Evolutionary conservation across 1,284 basidiomycete species (phyloP), one percentile per base, ranked within the genome.

Genomic region (Schizophyllum commune): DNA sequence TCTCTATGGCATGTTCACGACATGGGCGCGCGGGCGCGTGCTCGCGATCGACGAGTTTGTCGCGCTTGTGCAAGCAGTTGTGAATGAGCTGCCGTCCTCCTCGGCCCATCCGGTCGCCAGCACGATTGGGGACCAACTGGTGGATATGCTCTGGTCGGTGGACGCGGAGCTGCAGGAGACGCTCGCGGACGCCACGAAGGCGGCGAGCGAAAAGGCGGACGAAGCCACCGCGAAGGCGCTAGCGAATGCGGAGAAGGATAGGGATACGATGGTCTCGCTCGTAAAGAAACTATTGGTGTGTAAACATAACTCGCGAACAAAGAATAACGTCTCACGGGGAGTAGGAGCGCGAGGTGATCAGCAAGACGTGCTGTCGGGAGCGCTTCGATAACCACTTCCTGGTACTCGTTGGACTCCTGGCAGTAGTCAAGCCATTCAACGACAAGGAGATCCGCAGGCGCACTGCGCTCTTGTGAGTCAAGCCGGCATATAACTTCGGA

Each of bases 111-210:
- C 77, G 1, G 75, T 78, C 64, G 72, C 72, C 13, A 66, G 73
- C 0, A 68, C 77, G 0, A 83, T 91, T 62, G 85, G 85, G 17
- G 89, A 92, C 66, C 69, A 84, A 54, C 73, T 93, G 4, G 80
- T 94, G 19, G 91, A 94, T 68, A 78, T 89, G 66, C 75, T 92
- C 53, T 94, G 91, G 91, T 79, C 88, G 22, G 70, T 90, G 58
- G 91, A 94, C 71, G 77, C 82, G 33, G 83, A 88, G 65, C 71
- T 93, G 62, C 91, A 93, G 62, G 90, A 92, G 66, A 70, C 84
- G 52, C 65, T 87, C 55, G 71, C 71, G 7, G 87, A 90, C 66
- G 79, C 80, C 52, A 88, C 83, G 69, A 66, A 68, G 13, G 69
- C 74, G 32, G 67, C 72, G 57, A 67, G 69, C 52, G 77, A 78